Percentiles rank a stretch among this genome's conserved stretches.
Conservation (phyloP, 768 basidiomycete species). For the Chlorophyllum brunneum region DNA sequence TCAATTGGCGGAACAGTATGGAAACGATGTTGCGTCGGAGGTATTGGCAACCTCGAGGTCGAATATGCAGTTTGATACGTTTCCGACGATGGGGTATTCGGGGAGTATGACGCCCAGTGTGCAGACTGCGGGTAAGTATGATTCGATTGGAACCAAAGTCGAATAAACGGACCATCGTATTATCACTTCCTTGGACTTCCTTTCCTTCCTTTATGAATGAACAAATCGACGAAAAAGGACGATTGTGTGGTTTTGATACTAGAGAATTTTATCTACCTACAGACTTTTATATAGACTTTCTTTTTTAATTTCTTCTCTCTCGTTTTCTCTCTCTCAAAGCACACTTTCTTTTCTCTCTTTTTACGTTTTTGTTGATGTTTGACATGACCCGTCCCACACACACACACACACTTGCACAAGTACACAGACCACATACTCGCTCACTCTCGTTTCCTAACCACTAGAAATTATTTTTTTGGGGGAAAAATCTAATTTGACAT, state of each 20-base stretch:
- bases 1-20: slow-evolving; percentile 14
- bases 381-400: too few species aligned
- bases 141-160: background rate
- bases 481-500: too few species aligned
- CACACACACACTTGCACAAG: too few species aligned
- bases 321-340: background rate
- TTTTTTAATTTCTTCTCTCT: background rate
- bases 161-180: background rate
- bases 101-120: background rate
- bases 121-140: background rate
- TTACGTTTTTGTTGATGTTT: too few species aligned
- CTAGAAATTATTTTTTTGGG: too few species aligned
- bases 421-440: too few species aligned
- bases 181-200: background rate
- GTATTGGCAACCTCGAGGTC: slow-evolving; percentile 10
- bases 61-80: slow-evolving; percentile 8
- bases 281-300: too few species aligned
- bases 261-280: too few species aligned
- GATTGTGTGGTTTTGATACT: too few species aligned
- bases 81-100: slow-evolving; percentile 9
- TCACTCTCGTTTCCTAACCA: too few species aligned
- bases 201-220: background rate
- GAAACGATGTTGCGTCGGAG: slow-evolving; percentile 14
- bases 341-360: background rate
- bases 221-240: too few species aligned